Percentiles rank a stretch among this genome's conserved stretches.
phyloP scores from a whole-genome alignment of 352 stramenopile species.

The Pythium aristosporum region DNA sequence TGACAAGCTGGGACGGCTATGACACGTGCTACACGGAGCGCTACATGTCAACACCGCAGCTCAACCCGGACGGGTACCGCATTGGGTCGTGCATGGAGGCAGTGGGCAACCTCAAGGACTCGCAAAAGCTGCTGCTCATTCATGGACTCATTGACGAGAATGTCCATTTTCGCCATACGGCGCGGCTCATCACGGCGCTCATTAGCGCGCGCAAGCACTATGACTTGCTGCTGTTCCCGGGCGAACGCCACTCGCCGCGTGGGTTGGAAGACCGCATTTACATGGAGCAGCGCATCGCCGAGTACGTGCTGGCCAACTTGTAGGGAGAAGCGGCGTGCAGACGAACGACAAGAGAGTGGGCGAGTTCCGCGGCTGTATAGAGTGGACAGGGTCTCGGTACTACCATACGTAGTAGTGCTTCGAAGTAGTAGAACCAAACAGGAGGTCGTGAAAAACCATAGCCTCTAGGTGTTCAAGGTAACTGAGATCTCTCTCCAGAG shows the following conservation, averaged over 20 bases:
- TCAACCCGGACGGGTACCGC: slow-evolving; percentile 92
- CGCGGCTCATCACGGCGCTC: slow-evolving; percentile 94
- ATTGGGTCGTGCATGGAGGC: slow-evolving; percentile 92
- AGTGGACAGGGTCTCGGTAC: no score
- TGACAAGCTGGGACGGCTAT: slow-evolving; percentile 98
- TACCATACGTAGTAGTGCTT: background rate
- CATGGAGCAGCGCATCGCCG: slow-evolving; percentile 93
- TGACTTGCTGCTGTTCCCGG: slow-evolving; percentile 95
- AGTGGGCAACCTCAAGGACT: slow-evolving; percentile 87
- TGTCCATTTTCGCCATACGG: slow-evolving; percentile 97
- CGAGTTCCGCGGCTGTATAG: background rate
- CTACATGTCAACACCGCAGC: slow-evolving; percentile 95
- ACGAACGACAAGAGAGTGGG: no score
- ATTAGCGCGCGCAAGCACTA: slow-evolving; percentile 95
- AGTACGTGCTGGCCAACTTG: slow-evolving; percentile 80
- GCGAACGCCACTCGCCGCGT: slow-evolving; percentile 95
- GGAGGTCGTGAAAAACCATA: background rate
- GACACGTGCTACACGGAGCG: slow-evolving; percentile 98
- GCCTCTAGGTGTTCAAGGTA: background rate
- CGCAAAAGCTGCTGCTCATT: slow-evolving; percentile 93
- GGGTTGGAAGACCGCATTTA: slow-evolving; percentile 92
- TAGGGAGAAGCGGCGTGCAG: slow-evolving; percentile 28
- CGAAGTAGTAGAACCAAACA: background rate
- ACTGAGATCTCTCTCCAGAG: no score
- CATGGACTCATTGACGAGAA: slow-evolving; percentile 98